Evolutionary conservation across 345 rosid genomes (phyloP).

Genomic region (Sisymbrium irio): DNA sequence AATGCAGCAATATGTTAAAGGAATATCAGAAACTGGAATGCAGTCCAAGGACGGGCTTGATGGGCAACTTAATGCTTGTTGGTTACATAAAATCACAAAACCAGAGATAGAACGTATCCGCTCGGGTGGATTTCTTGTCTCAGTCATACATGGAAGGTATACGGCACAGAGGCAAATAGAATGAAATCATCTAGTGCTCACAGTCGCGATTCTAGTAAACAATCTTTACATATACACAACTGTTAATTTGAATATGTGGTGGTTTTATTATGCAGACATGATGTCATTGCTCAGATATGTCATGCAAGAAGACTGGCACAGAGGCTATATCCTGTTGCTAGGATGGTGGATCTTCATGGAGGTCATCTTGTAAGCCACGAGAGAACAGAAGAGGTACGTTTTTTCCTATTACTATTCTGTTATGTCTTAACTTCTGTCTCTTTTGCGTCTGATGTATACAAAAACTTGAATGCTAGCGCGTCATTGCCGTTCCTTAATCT

Average conservation of each 20-base stretch:
- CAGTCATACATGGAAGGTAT: constrained; percentile 96
- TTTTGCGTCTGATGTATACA: not conserved
- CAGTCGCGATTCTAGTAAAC: not conserved
- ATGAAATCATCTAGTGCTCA: not conserved
- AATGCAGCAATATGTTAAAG: constrained; percentile 86
- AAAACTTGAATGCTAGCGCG: not conserved
- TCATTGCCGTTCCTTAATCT: not conserved
- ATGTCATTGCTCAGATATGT: constrained; percentile 86
- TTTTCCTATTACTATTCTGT: not conserved
- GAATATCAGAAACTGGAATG: constrained; percentile 91
- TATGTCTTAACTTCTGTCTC: constrained; percentile 9
- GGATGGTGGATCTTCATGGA: constrained; percentile 93
- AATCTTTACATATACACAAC: not conserved
- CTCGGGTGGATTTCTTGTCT: constrained; percentile 78
- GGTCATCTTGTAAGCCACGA: constrained; percentile 98
- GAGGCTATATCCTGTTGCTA: constrained; percentile 77
- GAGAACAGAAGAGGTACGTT: constrained; percentile 79
- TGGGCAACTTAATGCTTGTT: constrained; percentile 94
- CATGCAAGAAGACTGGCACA: constrained; percentile 82
- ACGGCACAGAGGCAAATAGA: not conserved
- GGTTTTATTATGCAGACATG: constrained; percentile 53
- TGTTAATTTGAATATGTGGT: constrained; percentile 2
- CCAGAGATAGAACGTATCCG: constrained; percentile 64
- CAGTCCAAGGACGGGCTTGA: constrained; percentile 81
- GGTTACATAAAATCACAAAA: constrained; percentile 76